Percentiles rank a stretch among this genome's conserved stretches.
These are phyloP conservation scores for Cercophora scortea DNA, from an alignment of 495 filamentous ascomycete genomes.

Conservation along the genomic window DNA sequence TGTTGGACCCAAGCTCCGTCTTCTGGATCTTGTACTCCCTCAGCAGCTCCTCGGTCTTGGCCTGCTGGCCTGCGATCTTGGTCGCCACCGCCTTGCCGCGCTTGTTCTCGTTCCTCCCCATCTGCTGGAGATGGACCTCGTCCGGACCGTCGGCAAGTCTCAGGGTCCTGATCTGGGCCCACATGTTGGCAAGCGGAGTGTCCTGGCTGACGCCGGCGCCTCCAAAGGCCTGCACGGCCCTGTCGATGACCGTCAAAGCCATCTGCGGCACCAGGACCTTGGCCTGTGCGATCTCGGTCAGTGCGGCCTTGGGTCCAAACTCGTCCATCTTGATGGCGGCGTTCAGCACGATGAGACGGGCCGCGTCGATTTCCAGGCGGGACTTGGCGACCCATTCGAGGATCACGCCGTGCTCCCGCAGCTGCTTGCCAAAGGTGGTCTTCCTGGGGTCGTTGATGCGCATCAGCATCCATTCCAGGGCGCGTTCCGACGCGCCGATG, in stretches of 20 bases:
- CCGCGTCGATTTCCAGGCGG: conserved; percentile 82
- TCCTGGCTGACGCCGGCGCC: conserved; percentile 85
- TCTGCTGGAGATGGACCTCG: conserved; percentile 88
- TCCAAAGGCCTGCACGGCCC: conserved; percentile 79
- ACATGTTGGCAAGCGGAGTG: conserved; percentile 80
- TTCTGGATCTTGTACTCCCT: conserved; percentile 48
- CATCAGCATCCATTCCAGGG: conserved; percentile 81
- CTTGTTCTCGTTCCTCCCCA: conserved; percentile 80
- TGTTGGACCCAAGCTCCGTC: conserved; percentile 41
- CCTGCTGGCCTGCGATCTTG: conserved; percentile 57
- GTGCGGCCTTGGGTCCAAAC: conserved; percentile 66
- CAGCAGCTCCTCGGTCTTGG: conserved; percentile 58
- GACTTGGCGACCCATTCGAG: conserved; percentile 90
- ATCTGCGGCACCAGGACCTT: conserved; percentile 78
- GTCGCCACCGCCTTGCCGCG: conserved; percentile 52
- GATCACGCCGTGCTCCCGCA: conserved; percentile 81
- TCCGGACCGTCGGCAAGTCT: conserved; percentile 86
- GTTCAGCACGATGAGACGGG: conserved; percentile 78
- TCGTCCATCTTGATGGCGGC: conserved; percentile 86
- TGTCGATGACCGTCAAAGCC: conserved; percentile 73
- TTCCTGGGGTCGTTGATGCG: conserved; percentile 84
- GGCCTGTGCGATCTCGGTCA: conserved; percentile 80
- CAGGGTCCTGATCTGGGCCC: conserved; percentile 75
- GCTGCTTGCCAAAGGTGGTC: conserved; percentile 72
- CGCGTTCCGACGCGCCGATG: conserved; percentile 77